Base-by-base conservation (phyloP, 83 land plant genomes). In the Picea mariana region DNA sequence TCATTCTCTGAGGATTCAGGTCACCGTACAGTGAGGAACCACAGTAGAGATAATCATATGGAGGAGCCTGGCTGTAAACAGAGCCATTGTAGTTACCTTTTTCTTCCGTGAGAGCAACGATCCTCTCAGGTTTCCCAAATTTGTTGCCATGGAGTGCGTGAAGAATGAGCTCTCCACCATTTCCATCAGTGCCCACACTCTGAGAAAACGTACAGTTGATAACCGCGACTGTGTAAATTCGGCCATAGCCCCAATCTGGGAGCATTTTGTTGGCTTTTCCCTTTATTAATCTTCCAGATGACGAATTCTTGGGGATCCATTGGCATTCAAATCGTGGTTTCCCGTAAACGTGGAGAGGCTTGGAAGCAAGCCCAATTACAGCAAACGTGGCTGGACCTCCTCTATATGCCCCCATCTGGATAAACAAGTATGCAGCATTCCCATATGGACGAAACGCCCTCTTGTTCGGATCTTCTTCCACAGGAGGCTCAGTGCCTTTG, bases 11-110 rank as follows among this genome's bases (percentile, higher is more conserved):
- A 2, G 96, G 84, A 78, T 85, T 94, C 42, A 92, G 79, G 23
- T 86, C 76, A 3, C 96, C 96, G 80, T 92, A 94, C 81, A 94
- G 60, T 6, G 94, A 90, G 20, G 96, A 94, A 0, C 96, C 96
- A 58, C 96, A 94, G 80, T 94, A 94, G 34, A 94, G 78, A 80
- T 90, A 92, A 18, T 94, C 92, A 63, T 90, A 94, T 15, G 84
- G 78, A 55, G 82, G 84, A 11, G 93, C 90, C 9, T 86, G 87
- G 20, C 40, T 12, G 77, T 47, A 88, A 64, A 27, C 1, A 16
- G 88, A 85, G 38, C 78, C 87, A 79, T 93, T 76, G 79, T 87
- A 90, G 12, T 63, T 77, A 2, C 84, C 85, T 18, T 88, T 83
- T 2, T 59, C 38, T 76, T 93, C 96, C 38, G 75, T 89, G 75